Percentiles rank a stretch among this genome's conserved stretches.
Evolutionary conservation across 164 flowering plant species (phyloP).

Genomic region (Protea cynaroides): DNA sequence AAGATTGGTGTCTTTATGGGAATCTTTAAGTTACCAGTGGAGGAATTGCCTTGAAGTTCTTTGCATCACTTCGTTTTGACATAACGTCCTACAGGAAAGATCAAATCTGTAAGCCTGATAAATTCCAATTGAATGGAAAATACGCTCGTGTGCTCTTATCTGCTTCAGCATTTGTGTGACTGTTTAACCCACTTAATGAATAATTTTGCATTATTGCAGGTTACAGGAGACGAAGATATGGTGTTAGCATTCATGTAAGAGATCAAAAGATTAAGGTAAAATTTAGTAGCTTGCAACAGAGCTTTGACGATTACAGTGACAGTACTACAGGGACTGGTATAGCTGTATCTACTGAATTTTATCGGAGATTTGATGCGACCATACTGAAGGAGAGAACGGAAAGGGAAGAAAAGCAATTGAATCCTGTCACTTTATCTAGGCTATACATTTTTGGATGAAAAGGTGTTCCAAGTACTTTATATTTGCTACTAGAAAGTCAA

Average conservation of each 20-base stretch:
- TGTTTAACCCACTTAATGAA: not conserved
- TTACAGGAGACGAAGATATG: conserved; percentile 96
- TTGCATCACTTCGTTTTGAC: conserved; percentile 96
- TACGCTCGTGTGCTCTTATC: not conserved
- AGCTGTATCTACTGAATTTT: too few species aligned
- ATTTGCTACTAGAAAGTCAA: too few species aligned
- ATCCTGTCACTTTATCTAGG: too few species aligned
- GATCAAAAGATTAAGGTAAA: conserved; percentile 99
- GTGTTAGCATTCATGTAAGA: conserved; percentile 85
- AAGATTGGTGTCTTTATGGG: conserved; percentile 97
- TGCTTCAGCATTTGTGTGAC: not conserved
- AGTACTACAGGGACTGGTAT: too few species aligned
- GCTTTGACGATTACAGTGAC: not conserved
- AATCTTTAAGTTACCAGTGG: conserved; percentile 99
- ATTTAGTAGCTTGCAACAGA: not conserved
- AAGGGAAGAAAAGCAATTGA: too few species aligned
- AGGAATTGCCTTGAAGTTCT: conserved; percentile 95
- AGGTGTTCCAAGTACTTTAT: too few species aligned
- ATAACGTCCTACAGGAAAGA: conserved; percentile 91
- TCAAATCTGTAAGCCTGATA: conserved; percentile 78
- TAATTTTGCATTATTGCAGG: conserved; percentile 26
- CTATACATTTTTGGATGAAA: too few species aligned
- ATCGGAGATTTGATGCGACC: too few species aligned
- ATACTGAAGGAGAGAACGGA: too few species aligned
- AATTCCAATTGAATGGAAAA: conserved; percentile 1